phyloP scores from a whole-genome alignment of 1,139 yeast species.

The Sugiyamaella xylanicola region DNA sequence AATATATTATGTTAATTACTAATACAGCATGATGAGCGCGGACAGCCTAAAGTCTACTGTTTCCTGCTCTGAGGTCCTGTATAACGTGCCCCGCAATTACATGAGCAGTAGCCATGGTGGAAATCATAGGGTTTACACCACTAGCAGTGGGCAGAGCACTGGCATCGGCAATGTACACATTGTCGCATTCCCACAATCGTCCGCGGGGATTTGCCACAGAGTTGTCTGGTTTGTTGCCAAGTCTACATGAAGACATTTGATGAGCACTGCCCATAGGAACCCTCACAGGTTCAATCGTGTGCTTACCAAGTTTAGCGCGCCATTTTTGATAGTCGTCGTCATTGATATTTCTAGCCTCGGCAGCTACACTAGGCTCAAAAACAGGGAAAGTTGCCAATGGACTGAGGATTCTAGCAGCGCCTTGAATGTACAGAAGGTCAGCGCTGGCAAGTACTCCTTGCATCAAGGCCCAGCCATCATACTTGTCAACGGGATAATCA shows the following conservation, averaged over 20 bases:
- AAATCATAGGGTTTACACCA: conserved; percentile 56
- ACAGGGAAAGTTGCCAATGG: conserved; percentile 48
- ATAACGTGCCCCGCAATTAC: conserved; percentile 34
- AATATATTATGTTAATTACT: no score
- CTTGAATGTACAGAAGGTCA: conserved; percentile 54
- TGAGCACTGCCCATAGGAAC: conserved; percentile 57
- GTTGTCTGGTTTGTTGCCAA: conserved; percentile 51
- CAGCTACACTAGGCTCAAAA: conserved; percentile 49
- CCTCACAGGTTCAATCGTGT: conserved; percentile 42
- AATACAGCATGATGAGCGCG: no score
- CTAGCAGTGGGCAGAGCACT: conserved; percentile 61
- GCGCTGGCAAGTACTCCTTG: conserved; percentile 50
- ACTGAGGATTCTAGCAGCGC: conserved; percentile 51
- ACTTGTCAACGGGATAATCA: conserved; percentile 49
- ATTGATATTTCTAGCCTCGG: conserved; percentile 46
- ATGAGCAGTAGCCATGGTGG: conserved; percentile 39
- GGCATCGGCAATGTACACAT: conserved; percentile 60
- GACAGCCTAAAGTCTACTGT: conserved; percentile 11
- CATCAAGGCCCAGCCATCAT: conserved; percentile 50
- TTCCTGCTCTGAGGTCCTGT: conserved; percentile 29
- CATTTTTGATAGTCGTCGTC: conserved; percentile 54
- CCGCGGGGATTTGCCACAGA: conserved; percentile 54
- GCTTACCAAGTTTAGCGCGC: conserved; percentile 44
- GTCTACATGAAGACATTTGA: conserved; percentile 62
- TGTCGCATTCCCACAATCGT: conserved; percentile 54